Evolutionary conservation across 2,329 filamentous ascomycete species (phyloP), one percentile per base, ranked within the genome.

Genomic region (Pseudocercospora cruenta): DNA sequence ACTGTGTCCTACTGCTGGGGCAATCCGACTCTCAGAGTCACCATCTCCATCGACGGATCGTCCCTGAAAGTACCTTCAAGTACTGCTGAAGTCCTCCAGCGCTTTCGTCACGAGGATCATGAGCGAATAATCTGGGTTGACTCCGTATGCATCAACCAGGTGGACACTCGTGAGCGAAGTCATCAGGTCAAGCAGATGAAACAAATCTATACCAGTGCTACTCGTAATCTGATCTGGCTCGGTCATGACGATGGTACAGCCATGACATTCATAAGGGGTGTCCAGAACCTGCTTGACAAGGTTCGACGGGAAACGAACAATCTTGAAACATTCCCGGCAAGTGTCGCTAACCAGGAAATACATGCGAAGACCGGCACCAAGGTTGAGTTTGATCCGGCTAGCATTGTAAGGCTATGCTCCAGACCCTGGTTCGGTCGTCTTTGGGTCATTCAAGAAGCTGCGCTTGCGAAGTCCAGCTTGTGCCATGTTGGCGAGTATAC

Each of bases 1-100:
- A 60, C 45, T 22, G 53, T 65, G n/a, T 65, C 63, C 7, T 65
- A 65, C 36, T 54, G 28, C 21, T 65, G 63, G 63, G 63, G 36
- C 6, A 19, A 45, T 8, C 19, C 43, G 14, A 45, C 2, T 12
- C 45, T 2, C 7, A 19, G 9, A 9, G 26, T 22, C 12, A 5
- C 21, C 12, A 57, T 63, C 1, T 9, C 31, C 2, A 24, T 63
- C 1, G 21, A 26, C 19, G 36, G 26, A 19, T 33, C 10, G 21
- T 21, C 33, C 7, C 16, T 58, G 51, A 24, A 57, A 19, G 33
- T 65, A 2, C 57, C 63, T 8, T 22, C 24, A 31, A 60, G 19
- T 22, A 21, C 45, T 14, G 24, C 39, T 8, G 4, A 14, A n/a
- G 63, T 33, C 1, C 45, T 65, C 14, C 24, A 28, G 9, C 21